phyloP scores from a whole-genome alignment of 345 rosid species.

The Syzygium aqueum region DNA sequence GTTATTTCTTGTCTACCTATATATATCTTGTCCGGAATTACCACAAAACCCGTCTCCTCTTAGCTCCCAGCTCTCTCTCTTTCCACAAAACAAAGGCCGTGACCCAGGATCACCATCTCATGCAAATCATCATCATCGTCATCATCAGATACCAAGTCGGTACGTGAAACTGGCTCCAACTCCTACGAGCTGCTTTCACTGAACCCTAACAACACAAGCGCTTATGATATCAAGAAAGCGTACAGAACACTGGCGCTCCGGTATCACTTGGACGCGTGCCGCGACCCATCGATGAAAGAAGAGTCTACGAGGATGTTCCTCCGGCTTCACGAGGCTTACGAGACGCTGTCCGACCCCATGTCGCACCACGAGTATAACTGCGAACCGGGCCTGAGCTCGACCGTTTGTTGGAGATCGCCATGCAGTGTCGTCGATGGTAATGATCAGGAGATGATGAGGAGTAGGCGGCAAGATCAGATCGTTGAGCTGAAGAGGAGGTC shows the following conservation, averaged over 20 bases:
- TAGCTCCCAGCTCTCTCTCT: not conserved
- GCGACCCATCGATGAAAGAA: conserved; percentile 4
- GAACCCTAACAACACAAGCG: not conserved
- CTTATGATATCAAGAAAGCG: conserved; percentile 14
- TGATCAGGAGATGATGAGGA: not conserved
- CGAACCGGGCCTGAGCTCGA: not conserved
- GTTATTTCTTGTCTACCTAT: too few relatives aligned
- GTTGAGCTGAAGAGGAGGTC: conserved; percentile 8
- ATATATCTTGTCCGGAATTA: too few relatives aligned
- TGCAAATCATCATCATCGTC: not conserved
- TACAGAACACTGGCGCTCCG: conserved; percentile 6
- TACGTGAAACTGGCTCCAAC: not conserved
- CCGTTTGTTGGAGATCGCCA: not conserved
- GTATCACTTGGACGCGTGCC: conserved; percentile 16
- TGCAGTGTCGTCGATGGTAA: not conserved
- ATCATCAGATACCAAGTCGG: not conserved
- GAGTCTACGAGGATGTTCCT: conserved; percentile 15
- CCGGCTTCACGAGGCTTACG: conserved; percentile 9
- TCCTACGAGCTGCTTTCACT: conserved; percentile 12
- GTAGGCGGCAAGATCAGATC: not conserved
- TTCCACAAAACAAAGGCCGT: not conserved
- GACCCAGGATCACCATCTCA: not conserved
- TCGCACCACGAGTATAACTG: conserved; percentile 3
- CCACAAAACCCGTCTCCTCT: not conserved
- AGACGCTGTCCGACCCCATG: conserved; percentile 11